These are phyloP conservation scores for Cryphonectria japonica DNA, from an alignment of 2,329 filamentous ascomycete genomes.

Conservation along the genomic window DNA sequence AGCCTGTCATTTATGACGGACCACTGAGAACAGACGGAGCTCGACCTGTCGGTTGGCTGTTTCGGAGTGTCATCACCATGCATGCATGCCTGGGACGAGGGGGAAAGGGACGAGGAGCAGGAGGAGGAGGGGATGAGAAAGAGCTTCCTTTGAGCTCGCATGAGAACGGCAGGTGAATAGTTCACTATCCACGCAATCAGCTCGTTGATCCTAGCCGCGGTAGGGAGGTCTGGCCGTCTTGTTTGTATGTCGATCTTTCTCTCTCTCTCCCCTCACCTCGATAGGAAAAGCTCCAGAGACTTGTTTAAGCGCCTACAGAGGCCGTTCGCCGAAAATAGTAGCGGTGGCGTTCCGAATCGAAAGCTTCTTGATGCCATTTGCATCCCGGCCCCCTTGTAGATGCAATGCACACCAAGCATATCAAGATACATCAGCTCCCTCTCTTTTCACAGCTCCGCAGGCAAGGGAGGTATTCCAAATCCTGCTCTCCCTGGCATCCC, in stretches of 20 bases:
- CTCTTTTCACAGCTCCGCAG: not conserved
- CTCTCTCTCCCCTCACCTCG: not conserved
- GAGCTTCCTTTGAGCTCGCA: not conserved
- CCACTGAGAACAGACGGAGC: slow-evolving; percentile 16
- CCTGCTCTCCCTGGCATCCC: slow-evolving; percentile 6
- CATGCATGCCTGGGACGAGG: not conserved
- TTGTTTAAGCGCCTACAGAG: not conserved
- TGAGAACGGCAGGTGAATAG: slow-evolving; percentile 5
- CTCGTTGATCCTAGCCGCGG: not conserved
- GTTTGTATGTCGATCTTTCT: not conserved
- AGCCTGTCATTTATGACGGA: slow-evolving; percentile 29
- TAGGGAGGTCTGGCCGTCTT: not conserved
- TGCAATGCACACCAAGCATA: slow-evolving; percentile 3
- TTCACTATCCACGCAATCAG: not conserved
- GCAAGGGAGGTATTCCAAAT: not conserved
- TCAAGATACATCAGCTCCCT: not conserved
- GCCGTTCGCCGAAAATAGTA: not conserved
- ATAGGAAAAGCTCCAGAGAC: not conserved
- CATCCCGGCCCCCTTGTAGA: not conserved
- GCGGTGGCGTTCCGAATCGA: slow-evolving; percentile 9
- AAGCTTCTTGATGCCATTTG: not conserved
- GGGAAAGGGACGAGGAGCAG: not conserved
- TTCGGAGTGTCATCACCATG: slow-evolving; percentile 11
- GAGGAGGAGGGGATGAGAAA: not conserved
- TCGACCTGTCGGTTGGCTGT: slow-evolving; percentile 1